These are phyloP conservation scores for Lyophyllum decastes DNA, from an alignment of 768 basidiomycete genomes.

Conservation along the genomic window DNA sequence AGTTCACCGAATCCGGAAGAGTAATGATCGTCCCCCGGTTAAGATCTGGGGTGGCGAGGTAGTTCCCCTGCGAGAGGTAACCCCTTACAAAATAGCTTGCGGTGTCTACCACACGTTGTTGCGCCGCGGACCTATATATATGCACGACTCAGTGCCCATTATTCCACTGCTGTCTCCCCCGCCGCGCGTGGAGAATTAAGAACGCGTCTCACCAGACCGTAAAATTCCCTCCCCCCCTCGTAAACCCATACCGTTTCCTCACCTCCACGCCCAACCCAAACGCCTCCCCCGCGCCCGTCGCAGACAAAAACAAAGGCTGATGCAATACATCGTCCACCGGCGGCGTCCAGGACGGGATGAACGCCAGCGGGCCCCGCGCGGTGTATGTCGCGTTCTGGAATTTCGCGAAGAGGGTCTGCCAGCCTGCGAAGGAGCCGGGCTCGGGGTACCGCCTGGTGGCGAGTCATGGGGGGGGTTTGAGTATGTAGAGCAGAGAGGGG, in stretches of 20 bases:
- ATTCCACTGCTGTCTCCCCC: too few relatives aligned
- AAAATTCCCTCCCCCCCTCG: conserved; percentile 38
- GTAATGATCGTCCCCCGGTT: conserved; percentile 37
- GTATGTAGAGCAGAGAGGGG: not conserved
- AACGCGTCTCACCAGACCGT: conserved; percentile 37
- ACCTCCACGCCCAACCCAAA: conserved; percentile 41
- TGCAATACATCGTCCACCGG: conserved; percentile 41
- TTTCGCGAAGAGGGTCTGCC: conserved; percentile 37
- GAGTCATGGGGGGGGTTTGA: not conserved
- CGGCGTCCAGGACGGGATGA: conserved; percentile 40
- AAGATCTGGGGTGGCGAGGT: conserved; percentile 23
- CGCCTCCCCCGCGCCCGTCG: conserved; percentile 39
- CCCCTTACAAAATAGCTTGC: conserved; percentile 40
- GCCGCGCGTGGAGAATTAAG: too few relatives aligned
- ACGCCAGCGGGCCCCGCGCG: conserved; percentile 37
- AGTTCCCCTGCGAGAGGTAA: conserved; percentile 44
- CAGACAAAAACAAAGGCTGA: conserved; percentile 38
- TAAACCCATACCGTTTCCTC: conserved; percentile 39
- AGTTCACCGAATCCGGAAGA: conserved; percentile 42
- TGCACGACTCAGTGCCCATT: too few relatives aligned
- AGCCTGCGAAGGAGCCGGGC: conserved; percentile 39
- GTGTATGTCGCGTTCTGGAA: conserved; percentile 42
- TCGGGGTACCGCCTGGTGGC: conserved; percentile 38
- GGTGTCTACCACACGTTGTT: conserved; percentile 45
- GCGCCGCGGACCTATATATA: conserved; percentile 42